Percentiles rank a stretch among this genome's conserved stretches.
These are phyloP conservation scores for Eragrostis tef DNA, from an alignment of 202 grass and related monocot genomes.

Conservation along the genomic window DNA sequence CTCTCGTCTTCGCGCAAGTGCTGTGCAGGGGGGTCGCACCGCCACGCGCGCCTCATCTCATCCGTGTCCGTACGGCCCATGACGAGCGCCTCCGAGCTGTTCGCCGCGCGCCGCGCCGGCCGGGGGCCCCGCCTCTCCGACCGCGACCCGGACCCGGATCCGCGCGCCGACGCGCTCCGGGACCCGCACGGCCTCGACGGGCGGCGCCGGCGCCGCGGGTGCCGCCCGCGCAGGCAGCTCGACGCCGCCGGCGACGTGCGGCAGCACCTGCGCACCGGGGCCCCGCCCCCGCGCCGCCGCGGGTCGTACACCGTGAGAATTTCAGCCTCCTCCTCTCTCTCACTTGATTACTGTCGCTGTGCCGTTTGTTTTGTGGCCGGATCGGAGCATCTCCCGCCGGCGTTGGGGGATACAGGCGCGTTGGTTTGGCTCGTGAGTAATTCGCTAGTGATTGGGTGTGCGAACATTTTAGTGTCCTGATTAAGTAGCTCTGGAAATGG, in stretches of 20 bases:
- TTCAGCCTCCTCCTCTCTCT: not conserved
- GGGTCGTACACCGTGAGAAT: constrained; percentile 57
- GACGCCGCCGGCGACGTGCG: constrained; percentile 46
- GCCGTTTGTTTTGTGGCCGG: not conserved
- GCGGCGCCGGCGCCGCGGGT: constrained; percentile 44
- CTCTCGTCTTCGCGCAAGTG: not conserved
- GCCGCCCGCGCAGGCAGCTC: constrained; percentile 53
- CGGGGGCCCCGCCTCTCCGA: constrained; percentile 58
- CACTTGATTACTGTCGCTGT: not conserved
- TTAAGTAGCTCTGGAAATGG: constrained; percentile 15
- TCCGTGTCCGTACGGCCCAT: constrained; percentile 42
- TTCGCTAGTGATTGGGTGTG: not conserved
- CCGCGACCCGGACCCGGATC: constrained; percentile 46
- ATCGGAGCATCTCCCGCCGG: not conserved
- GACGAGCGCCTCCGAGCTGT: constrained; percentile 91
- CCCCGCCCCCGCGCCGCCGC: constrained; percentile 42
- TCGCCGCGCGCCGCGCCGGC: constrained; percentile 63
- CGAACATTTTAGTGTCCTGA: not conserved
- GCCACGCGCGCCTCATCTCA: not conserved
- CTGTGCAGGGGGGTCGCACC: not conserved
- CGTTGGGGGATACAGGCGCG: not conserved
- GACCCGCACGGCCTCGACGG: constrained; percentile 42
- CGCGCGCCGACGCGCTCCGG: constrained; percentile 34
- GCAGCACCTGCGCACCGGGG: constrained; percentile 46
- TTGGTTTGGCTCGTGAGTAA: not conserved